Conservation (phyloP, 129 eudicot species). For the Rutidosis leptorrhynchoides region DNA sequence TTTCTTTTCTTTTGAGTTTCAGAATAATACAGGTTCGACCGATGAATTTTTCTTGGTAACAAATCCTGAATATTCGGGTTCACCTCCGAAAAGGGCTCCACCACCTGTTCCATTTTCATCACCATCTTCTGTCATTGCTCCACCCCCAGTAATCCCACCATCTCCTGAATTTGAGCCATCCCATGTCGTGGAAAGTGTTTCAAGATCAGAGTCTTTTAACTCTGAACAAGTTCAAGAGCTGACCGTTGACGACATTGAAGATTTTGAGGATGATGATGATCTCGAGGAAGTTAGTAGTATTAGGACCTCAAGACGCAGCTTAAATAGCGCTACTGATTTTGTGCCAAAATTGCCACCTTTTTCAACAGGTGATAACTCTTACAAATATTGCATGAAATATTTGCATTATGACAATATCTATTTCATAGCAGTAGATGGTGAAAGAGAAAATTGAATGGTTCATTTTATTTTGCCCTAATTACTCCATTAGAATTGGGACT, state of each 20-base stretch:
- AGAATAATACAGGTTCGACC: slow-evolving; percentile 68
- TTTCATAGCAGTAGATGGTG: too few relatives aligned
- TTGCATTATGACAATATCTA: too few relatives aligned
- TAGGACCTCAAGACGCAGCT: slow-evolving; percentile 72
- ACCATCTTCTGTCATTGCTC: slow-evolving; percentile 57
- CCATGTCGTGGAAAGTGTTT: too few relatives aligned
- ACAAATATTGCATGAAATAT: not conserved
- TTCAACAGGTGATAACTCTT: slow-evolving; percentile 60
- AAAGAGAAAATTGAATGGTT: too few relatives aligned
- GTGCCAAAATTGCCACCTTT: slow-evolving; percentile 67
- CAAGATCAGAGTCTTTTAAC: too few relatives aligned
- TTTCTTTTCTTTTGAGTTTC: slow-evolving; percentile 17
- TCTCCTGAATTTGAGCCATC: too few relatives aligned
- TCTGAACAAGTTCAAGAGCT: slow-evolving; percentile 63
- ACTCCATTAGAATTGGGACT: too few relatives aligned
- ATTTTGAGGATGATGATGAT: slow-evolving; percentile 81
- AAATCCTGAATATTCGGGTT: slow-evolving; percentile 72
- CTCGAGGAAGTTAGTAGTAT: slow-evolving; percentile 69
- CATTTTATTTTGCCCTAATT: too few relatives aligned
- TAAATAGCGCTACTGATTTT: slow-evolving; percentile 83
- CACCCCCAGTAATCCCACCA: too few relatives aligned
- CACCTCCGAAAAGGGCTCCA: slow-evolving; percentile 84
- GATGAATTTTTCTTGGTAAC: slow-evolving; percentile 92
- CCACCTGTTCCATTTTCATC: slow-evolving; percentile 62
- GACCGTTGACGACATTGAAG: slow-evolving; percentile 91